phyloP scores from a whole-genome alignment of 768 basidiomycete species.

The Lyophyllum atratum region DNA sequence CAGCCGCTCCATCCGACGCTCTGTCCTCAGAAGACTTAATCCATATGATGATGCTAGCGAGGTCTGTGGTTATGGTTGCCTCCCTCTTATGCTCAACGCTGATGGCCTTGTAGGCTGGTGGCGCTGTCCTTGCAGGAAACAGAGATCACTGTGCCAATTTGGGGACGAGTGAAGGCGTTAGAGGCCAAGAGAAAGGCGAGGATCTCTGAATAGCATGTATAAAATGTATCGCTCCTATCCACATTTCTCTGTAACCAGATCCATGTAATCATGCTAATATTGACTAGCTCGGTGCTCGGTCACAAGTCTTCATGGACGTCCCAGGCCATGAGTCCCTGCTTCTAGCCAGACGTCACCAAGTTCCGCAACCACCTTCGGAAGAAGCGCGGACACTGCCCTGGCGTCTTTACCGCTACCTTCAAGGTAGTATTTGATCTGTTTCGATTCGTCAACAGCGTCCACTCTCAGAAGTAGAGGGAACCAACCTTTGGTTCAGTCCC shows the following conservation, averaged over 20 bases:
- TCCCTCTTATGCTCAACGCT: neutral
- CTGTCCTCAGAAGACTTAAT: slow-evolving; percentile 64
- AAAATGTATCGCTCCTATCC: neutral
- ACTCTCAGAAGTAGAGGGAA: neutral
- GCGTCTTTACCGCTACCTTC: slow-evolving; percentile 70
- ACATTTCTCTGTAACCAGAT: neutral
- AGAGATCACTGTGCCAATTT: slow-evolving; percentile 57
- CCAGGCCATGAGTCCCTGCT: slow-evolving; percentile 41
- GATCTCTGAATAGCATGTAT: slow-evolving; percentile 4
- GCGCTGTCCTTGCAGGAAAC: slow-evolving; percentile 60
- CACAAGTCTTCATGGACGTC: slow-evolving; percentile 2
- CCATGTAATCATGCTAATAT: neutral
- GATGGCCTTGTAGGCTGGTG: slow-evolving; percentile 46
- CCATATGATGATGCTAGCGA: slow-evolving; percentile 66
- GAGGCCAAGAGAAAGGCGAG: slow-evolving; percentile 48
- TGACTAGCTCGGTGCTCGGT: no score
- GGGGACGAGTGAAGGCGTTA: slow-evolving; percentile 66
- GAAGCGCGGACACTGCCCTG: slow-evolving; percentile 43
- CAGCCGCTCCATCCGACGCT: slow-evolving; percentile 31
- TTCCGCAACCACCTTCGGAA: slow-evolving; percentile 61
- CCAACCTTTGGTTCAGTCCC: slow-evolving; percentile 88
- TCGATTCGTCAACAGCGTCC: slow-evolving; percentile 14
- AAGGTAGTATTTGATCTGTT: slow-evolving; percentile 86
- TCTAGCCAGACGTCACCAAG: slow-evolving; percentile 72
- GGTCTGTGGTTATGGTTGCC: slow-evolving; percentile 41